phyloP scores from a whole-genome alignment of 2,329 filamentous ascomycete genomes.

The Cytospora leucostoma region DNA sequence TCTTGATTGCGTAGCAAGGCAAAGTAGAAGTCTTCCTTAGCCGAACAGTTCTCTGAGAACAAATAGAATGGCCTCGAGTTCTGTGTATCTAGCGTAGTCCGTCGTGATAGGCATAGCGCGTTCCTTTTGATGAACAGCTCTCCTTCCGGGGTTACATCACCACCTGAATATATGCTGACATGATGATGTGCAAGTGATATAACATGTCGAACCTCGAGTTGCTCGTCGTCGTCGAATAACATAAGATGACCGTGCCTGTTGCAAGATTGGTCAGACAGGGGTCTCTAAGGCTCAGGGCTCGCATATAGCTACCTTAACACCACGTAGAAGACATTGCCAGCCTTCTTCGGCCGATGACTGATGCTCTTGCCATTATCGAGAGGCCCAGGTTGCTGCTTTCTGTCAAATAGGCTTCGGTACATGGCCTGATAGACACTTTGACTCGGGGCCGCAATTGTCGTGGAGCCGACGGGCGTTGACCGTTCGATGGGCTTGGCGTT shows the following conservation, averaged over 20 bases:
- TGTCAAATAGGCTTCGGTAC: conserved; percentile 94
- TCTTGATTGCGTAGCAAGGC: conserved; percentile 84
- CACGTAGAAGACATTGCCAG: conserved; percentile 90
- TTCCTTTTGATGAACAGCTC: conserved; percentile 96
- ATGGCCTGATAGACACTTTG: conserved; percentile 97
- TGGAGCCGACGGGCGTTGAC: conserved; percentile 74
- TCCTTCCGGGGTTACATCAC: conserved; percentile 77
- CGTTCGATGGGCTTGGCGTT: conserved; percentile 92
- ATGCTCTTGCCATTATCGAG: conserved; percentile 50
- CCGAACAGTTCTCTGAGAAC: conserved; percentile 92
- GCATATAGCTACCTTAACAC: conserved; percentile 70
- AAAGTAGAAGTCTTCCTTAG: conserved; percentile 98
- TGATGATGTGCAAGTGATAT: conserved; percentile 88
- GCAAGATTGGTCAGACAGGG: conserved; percentile 21
- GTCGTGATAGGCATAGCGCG: conserved; percentile 78
- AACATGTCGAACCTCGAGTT: conserved; percentile 94
- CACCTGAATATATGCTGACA: conserved; percentile 81
- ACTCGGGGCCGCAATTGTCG: conserved; percentile 74
- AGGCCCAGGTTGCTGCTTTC: conserved; percentile 57
- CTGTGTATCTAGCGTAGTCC: conserved; percentile 55
- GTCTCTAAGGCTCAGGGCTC: background rate
- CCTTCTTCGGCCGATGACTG: conserved; percentile 61
- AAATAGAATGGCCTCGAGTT: conserved; percentile 84
- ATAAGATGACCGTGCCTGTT: conserved; percentile 88
- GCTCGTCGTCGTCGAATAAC: conserved; percentile 94